These are phyloP conservation scores for Termitomyces sp. DNA, from an alignment of 768 basidiomycete species.

Conservation along the genomic window DNA sequence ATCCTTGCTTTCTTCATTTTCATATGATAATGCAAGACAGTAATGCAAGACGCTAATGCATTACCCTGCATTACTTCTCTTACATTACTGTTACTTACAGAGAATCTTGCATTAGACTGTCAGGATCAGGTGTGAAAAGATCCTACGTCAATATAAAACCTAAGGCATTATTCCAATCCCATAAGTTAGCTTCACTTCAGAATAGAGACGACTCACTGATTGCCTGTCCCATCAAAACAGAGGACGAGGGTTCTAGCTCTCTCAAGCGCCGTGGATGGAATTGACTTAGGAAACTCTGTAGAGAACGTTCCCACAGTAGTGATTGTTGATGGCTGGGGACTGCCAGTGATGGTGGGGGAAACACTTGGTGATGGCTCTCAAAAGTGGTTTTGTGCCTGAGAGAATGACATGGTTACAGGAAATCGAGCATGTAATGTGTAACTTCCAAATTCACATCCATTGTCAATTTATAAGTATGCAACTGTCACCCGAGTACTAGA, in stretches of 20 bases:
- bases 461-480: constrained; percentile 50
- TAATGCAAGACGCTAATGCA: too few relatives aligned
- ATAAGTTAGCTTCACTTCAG: too few relatives aligned
- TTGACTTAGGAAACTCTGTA: constrained; percentile 1
- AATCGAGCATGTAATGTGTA: background rate
- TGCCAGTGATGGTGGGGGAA: constrained; percentile 1
- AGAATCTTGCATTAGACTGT: too few relatives aligned
- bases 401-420: constrained; percentile 1
- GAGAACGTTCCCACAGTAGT: too few relatives aligned
- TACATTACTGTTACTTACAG: too few relatives aligned
- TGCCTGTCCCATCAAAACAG: constrained; percentile 37
- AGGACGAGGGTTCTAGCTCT: constrained; percentile 37
- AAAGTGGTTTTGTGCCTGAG: background rate
- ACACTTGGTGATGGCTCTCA: background rate
- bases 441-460: background rate
- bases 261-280: constrained; percentile 2
- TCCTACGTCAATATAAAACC: too few relatives aligned
- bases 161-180: too few relatives aligned
- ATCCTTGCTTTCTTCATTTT: too few relatives aligned
- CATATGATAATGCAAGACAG: too few relatives aligned
- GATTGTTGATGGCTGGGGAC: constrained; percentile 1
- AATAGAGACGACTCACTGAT: constrained; percentile 35
- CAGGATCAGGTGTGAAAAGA: too few relatives aligned
- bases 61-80: too few relatives aligned
- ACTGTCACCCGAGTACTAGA: too few relatives aligned